Evolutionary conservation across 2,329 filamentous ascomycete genomes (phyloP).

Genomic region (Fusarium sp.): DNA sequence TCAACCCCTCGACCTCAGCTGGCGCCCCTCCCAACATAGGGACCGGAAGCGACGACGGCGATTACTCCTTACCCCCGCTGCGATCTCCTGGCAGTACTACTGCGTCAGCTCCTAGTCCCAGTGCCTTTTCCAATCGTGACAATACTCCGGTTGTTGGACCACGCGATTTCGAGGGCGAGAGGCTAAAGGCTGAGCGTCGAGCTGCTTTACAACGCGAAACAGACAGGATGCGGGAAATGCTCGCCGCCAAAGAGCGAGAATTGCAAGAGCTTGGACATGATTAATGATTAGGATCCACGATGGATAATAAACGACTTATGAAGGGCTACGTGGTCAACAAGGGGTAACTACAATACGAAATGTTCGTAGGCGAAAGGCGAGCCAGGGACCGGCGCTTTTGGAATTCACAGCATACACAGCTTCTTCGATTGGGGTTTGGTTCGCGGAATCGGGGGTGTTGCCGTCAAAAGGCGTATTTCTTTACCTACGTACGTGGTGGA

Average conservation of each 20-base stretch:
- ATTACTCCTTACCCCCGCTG: constrained; percentile 59
- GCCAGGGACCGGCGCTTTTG: constrained; percentile 45
- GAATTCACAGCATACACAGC: constrained; percentile 42
- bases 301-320: constrained; percentile 45
- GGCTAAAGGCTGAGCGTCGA: constrained; percentile 71
- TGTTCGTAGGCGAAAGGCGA: constrained; percentile 29
- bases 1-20: constrained; percentile 69
- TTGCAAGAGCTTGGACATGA: constrained; percentile 59
- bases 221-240: constrained; percentile 79
- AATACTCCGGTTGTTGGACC: constrained; percentile 44
- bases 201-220: constrained; percentile 78
- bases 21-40: constrained; percentile 41
- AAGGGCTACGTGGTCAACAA: constrained; percentile 41
- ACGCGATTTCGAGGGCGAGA: constrained; percentile 60
- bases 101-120: constrained; percentile 59
- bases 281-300: constrained; percentile 42
- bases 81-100: constrained; percentile 60
- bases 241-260: constrained; percentile 81
- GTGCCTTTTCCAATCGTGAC: constrained; percentile 55
- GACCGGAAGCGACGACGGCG: constrained; percentile 54
- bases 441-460: constrained; percentile 22
- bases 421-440: constrained; percentile 14
- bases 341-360: constrained; percentile 43
- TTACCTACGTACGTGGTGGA: constrained; percentile 29
- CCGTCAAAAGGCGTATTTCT: constrained; percentile 29